phyloP scores from a whole-genome alignment of 2,329 filamentous ascomycete genomes.

The Sclerotinia borealis region DNA sequence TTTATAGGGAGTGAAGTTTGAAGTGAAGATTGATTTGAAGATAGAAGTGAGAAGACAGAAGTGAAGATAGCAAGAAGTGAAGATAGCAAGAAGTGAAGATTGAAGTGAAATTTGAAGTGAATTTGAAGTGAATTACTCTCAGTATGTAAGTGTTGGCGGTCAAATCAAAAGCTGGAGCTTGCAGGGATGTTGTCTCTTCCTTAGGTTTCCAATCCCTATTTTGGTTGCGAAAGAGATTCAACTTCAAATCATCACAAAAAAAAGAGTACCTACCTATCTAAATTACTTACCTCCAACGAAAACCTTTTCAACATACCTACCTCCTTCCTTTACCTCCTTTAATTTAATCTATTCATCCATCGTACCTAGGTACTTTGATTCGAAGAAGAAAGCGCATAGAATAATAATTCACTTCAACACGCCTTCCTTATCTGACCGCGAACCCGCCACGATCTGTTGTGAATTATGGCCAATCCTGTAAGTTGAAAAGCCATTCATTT shows the following conservation, averaged over 20 bases:
- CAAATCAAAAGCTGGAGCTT: slow-evolving; percentile 1
- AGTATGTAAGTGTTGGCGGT: neutral
- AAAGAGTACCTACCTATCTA: neutral
- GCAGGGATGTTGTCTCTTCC: slow-evolving; percentile 3
- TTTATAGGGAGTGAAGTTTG: neutral
- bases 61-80: neutral
- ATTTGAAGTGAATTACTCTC: no score
- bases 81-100: neutral
- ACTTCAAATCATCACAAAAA: slow-evolving; percentile 1
- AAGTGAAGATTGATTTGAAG: neutral
- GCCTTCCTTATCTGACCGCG: slow-evolving; percentile 8
- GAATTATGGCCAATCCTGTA: slow-evolving; percentile 14
- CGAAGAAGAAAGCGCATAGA: neutral
- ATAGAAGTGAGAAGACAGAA: neutral
- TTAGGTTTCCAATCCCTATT: slow-evolving; percentile 6
- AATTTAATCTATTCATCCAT: neutral
- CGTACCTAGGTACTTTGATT: neutral
- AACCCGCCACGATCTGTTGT: neutral
- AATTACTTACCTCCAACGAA: neutral
- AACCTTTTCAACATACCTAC: neutral
- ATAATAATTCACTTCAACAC: slow-evolving; percentile 2
- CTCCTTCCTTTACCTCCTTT: neutral
- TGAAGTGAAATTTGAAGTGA: neutral
- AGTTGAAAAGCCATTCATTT: slow-evolving; percentile 1
- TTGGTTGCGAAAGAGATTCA: neutral